These are phyloP conservation scores for Candida dendrica DNA, from an alignment of 805 yeast species.

Conservation along the genomic window DNA sequence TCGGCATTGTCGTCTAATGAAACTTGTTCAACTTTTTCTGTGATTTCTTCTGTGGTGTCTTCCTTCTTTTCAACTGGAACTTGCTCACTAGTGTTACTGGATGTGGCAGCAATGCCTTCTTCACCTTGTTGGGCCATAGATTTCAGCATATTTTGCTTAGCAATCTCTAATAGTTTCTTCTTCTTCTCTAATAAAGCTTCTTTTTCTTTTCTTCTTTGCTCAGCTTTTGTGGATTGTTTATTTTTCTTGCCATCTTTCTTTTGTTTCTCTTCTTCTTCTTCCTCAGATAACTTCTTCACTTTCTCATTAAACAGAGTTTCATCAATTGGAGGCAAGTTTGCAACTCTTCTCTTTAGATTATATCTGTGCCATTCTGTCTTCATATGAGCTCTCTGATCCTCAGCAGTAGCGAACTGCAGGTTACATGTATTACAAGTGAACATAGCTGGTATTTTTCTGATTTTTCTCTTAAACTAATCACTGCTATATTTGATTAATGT, in stretches of 20 bases:
- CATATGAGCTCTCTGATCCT: slow-evolving; percentile 86
- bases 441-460: slow-evolving; percentile 1
- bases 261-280: slow-evolving; percentile 12
- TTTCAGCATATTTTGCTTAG: slow-evolving; percentile 30
- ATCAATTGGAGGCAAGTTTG: slow-evolving; percentile 69
- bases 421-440: slow-evolving; percentile 87
- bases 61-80: background rate
- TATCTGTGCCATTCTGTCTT: slow-evolving; percentile 97
- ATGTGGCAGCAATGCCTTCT: background rate
- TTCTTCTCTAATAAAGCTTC: slow-evolving; percentile 35
- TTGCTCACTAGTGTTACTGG: too few species aligned
- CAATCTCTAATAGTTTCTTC: slow-evolving; percentile 31
- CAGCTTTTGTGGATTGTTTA: slow-evolving; percentile 33
- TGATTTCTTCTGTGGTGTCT: background rate
- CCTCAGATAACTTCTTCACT: slow-evolving; percentile 31
- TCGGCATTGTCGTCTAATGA: background rate
- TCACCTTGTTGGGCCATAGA: slow-evolving; percentile 12
- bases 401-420: slow-evolving; percentile 67
- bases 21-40: background rate
- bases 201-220: slow-evolving; percentile 32
- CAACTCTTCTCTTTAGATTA: slow-evolving; percentile 90
- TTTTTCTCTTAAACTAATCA: too few species aligned
- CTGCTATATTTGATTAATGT: background rate
- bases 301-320: slow-evolving; percentile 66
- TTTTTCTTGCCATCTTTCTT: slow-evolving; percentile 12